phyloP scores from a whole-genome alignment of 108 stramenopile species.

The Schizochytrium sp. region DNA sequence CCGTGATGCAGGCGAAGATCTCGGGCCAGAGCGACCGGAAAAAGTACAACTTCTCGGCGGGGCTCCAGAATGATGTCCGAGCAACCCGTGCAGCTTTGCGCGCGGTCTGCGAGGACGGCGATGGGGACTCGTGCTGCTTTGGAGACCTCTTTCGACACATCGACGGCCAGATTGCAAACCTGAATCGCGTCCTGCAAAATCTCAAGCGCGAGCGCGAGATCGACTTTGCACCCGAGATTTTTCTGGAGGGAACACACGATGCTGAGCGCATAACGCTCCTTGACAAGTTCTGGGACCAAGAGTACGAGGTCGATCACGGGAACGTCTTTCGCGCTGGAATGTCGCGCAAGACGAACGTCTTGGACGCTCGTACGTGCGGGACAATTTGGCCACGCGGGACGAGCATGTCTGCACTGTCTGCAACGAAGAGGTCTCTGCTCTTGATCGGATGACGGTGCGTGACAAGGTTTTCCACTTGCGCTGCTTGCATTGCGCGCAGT shows the following conservation, averaged over 20 bases:
- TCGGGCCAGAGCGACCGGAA: conserved; percentile 3
- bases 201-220: neutral
- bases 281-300: conserved; percentile 8
- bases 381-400: neutral
- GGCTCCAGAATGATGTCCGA: neutral
- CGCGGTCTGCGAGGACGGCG: neutral
- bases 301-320: neutral
- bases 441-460: neutral
- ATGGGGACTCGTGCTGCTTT: neutral
- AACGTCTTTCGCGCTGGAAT: neutral
- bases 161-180: conserved; percentile 3
- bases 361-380: neutral
- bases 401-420: neutral
- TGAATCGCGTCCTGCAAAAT: neutral
- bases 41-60: neutral
- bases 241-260: neutral
- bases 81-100: neutral
- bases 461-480: neutral
- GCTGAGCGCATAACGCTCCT: neutral
- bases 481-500: neutral
- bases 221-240: neutral
- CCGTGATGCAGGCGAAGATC: neutral
- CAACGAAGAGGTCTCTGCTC: neutral
- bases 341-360: neutral
- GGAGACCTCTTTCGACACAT: neutral